Base-by-base conservation (phyloP, 306 rosid species). In the Fagus crenata region DNA sequence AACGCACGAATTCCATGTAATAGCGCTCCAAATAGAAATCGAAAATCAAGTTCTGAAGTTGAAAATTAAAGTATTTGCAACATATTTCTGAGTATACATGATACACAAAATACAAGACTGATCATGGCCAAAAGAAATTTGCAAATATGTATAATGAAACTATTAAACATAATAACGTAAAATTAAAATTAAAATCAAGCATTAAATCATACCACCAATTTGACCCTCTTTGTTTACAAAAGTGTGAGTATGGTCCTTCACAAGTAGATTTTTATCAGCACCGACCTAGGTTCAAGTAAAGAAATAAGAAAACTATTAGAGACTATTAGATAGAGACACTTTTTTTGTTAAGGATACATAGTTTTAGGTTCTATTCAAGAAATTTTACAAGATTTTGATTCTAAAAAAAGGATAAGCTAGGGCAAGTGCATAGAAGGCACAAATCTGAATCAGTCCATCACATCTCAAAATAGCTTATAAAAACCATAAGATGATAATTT, bases 231-330 rank as follows among this genome's bases (percentile, higher is more conserved):
- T 95, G 83, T 95, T 95, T 54, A 95, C 91, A 81, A 95, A 95
- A 42, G 97, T 92, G 81, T 95, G 99, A 77, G 96, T 89, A 81
- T 95, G 99, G 74, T 95, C 97, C 91, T 95, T 95, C 74, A 92
- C 91, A 55, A 95, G 97, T 40, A 95, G 93, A 90, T 95, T 95
- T 58, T 90, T 43, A 32, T 87, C 82, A 37, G 99, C 99, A 49
- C 97, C 99, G 39, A 91, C 99, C 99, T 95, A 85, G 40, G 61
- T 75, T 74, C 81, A 80, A 80, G 63, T 18, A 78, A 43, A 72
- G 71, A 67, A 58, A 61, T 63, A 73, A 65, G 31, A 82, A 73
- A 64, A 65, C 9, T 75, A 78, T 72, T 11, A 46, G 53, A 75
- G 65, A 61, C 39, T 51, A 32, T 0, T 63, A 59, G 55, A 82